Base-by-base conservation (phyloP, 2,329 filamentous ascomycete genomes). In the Conoideocrella luteorostrata region DNA sequence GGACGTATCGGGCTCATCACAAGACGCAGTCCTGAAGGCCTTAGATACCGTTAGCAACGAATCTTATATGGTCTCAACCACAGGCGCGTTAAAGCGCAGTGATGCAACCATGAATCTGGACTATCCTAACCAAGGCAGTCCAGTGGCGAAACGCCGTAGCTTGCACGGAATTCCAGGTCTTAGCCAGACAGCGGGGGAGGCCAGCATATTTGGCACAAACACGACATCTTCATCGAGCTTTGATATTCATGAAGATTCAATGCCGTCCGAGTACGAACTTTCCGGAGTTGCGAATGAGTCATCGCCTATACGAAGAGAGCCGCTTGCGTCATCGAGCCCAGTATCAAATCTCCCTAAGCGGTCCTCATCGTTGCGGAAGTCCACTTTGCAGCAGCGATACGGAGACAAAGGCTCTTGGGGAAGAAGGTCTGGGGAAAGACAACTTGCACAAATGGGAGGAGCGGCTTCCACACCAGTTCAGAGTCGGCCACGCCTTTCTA, bases 41-140 rank as follows among this genome's bases (percentile, higher is more conserved):
- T 58, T 71, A 13, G 76, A 80, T 41, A 29, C 32, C 11, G 61
- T 61, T 15, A 68, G 64, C 38, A 53, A 43, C 40, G 60, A 65
- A 23, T 48, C 49, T 43, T 55, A 54, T 43, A 60, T 62, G 59
- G 50, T 56, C 38, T 52, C 59, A 28, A 59, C 55, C 26, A 82
- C 84, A 5, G 95, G 91, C 60, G 90, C 91, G 5, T 69, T 97
- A 54, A 96, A 97, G 74, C 82, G 93, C 55, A 91, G 85, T 58
- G 91, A 97, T 68, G 84, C 86, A 34, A 84, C 84, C 41, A 91
- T 95, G 86, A 88, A 88, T 56, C 69, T 94, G 39, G 90, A 95
- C 56, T 84, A 87, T 50, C 74, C 81, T 22, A 84, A 77, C 54
- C 73, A 86, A 44, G 86, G 86, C 53, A 96, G 87, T 57, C 91